Evolutionary conservation across 176 grass and related monocot genomes (phyloP), one percentile per base, ranked within the genome.

Genomic region (Puccinellia tenuiflora): DNA sequence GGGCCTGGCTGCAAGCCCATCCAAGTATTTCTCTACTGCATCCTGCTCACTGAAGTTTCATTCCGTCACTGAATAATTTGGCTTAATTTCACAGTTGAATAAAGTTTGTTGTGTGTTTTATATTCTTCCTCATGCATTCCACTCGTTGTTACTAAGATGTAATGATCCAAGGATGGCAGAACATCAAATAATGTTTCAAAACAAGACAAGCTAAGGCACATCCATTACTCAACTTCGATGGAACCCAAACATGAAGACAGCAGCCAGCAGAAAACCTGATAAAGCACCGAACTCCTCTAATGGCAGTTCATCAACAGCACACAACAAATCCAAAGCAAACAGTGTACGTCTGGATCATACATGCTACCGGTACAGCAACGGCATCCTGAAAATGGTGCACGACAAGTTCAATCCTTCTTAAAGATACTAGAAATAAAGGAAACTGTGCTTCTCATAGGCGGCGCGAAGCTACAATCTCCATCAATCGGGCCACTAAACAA

Each of bases 231-330:
- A 60, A 17, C 18, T 73, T 73, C 39, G 67, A 72, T 57, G 68
- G 51, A 61, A 59, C 33, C 21, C 37, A 51, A 15, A 6, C 54
- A 48, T 48, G 7, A 35, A 4, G 1, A 14, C 68, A 12, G 3
- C 66, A 82, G 9, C 11, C 29, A 11, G 3, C 5, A 80, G 68
- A 51, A 25, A 76, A 61, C 43, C 77, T 42, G 68, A 18, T 10
- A 53, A 25, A 85, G n/a, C 50, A 75, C 57, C 78, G 76, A 69
- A 72, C n/a, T 72, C 33, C n/a, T 39, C n/a, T 51, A 29, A 25
- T 22, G 12, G 24, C 7, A 9, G 9, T 76, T 70, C 48, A 78
- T n/a, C 21, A 76, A 56, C 28, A 81, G 20, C 50, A 77, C 40
- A 77, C 61, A 77, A 39, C 40, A 48, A 60, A 45, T 79, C 48